Evolutionary conservation across 257 asterid species (phyloP).

Genomic region (Asclepias syriaca): DNA sequence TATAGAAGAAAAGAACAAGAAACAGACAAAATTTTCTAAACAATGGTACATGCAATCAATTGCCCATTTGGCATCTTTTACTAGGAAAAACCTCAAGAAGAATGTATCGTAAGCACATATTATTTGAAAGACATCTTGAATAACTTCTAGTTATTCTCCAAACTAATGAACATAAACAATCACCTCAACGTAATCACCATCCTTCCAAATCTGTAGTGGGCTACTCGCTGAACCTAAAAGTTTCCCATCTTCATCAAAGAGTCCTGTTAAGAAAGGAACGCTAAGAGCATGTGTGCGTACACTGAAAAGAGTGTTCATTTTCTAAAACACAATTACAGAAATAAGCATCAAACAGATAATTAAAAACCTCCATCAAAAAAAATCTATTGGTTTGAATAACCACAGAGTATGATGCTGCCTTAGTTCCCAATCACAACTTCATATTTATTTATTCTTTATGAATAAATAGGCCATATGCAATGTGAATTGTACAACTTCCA

Average conservation of each 20-base stretch:
- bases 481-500: not conserved
- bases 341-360: not conserved
- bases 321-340: not conserved
- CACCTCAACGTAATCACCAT: slow-evolving; percentile 90
- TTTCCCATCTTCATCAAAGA: slow-evolving; percentile 64
- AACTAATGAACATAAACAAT: slow-evolving; percentile 5
- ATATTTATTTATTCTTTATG: not conserved
- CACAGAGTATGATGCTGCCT: not conserved
- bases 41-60: not conserved
- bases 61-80: not conserved
- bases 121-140: not conserved
- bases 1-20: not conserved
- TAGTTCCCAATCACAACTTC: not conserved
- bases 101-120: not conserved
- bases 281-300: not conserved
- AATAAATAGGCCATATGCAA: not conserved
- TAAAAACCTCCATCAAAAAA: not conserved
- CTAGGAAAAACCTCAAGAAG: not conserved
- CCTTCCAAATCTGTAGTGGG: slow-evolving; percentile 98
- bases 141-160: not conserved
- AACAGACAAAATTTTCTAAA: not conserved
- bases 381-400: too few species aligned
- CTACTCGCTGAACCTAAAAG: slow-evolving; percentile 76
- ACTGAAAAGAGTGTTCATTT: slow-evolving; percentile 1
- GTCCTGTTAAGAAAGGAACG: slow-evolving; percentile 43